Percentiles rank a stretch among this genome's conserved stretches.
These are phyloP conservation scores for Parietichytrium sp. DNA, from an alignment of 108 stramenopile species.

Conservation along the genomic window DNA sequence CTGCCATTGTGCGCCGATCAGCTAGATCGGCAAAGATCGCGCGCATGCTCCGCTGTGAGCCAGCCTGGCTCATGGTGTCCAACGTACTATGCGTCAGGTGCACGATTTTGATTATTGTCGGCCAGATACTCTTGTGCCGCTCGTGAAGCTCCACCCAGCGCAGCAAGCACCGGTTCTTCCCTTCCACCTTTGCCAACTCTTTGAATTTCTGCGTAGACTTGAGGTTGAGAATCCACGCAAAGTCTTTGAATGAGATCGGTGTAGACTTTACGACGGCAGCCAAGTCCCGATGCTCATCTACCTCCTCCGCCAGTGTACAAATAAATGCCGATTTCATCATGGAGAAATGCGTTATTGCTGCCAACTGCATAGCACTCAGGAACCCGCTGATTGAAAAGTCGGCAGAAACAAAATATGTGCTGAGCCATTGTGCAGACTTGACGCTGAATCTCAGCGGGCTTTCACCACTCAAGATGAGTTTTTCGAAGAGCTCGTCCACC, in stretches of 20 bases:
- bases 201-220: background rate
- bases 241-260: background rate
- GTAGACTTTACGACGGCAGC: background rate
- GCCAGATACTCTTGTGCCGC: no score
- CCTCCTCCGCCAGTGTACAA: background rate
- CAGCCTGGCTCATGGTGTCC: no score
- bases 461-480: background rate
- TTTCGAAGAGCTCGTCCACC: background rate
- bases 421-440: background rate
- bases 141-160: no score
- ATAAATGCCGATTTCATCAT: background rate
- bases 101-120: no score
- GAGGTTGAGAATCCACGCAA: background rate
- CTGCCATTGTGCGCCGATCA: no score
- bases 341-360: background rate
- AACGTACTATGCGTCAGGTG: no score
- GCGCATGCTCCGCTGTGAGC: no score
- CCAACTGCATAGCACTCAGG: background rate
- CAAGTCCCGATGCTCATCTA: background rate
- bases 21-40: no score
- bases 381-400: slow-evolving; percentile 1
- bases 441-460: background rate
- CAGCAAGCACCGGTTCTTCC: background rate
- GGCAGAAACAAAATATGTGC: background rate
- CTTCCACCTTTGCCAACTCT: background rate